Percentiles rank a stretch among this genome's conserved stretches.
These are phyloP conservation scores for Mucor velutinosus DNA, from an alignment of 371 early-diverging fungal species.

Conservation along the genomic window DNA sequence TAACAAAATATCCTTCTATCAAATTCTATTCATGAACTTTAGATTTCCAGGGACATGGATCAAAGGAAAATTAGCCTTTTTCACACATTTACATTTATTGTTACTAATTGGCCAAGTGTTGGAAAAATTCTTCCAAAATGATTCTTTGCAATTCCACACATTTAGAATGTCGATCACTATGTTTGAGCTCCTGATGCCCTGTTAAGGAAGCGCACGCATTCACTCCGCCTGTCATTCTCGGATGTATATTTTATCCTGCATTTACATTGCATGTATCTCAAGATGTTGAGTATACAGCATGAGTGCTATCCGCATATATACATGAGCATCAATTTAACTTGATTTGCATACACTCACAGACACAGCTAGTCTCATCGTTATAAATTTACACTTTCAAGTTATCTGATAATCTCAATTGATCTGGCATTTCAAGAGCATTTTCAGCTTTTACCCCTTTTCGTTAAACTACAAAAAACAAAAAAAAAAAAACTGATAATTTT, in stretches of 20 bases:
- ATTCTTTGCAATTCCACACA: background rate
- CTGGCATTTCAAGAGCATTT: background rate
- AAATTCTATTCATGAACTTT: background rate
- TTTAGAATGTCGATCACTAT: background rate
- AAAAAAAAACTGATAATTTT: background rate
- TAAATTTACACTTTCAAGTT: background rate
- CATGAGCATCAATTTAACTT: background rate
- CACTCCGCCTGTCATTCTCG: constrained; percentile 1
- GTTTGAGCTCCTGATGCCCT: background rate
- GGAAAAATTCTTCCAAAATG: background rate
- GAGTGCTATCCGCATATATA: background rate
- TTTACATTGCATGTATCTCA: background rate
- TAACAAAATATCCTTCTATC: background rate
- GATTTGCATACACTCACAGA: background rate
- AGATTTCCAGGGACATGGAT: background rate
- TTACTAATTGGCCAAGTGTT: background rate
- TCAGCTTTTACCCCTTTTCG: constrained; percentile 3
- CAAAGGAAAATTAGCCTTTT: background rate
- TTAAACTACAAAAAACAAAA: background rate
- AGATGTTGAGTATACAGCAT: background rate
- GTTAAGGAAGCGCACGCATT: background rate
- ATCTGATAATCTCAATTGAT: background rate
- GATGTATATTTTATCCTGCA: background rate
- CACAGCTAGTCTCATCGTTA: background rate
- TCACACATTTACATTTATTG: background rate